These are phyloP conservation scores for Panicum hallii DNA, from an alignment of 202 grass and related monocot genomes.

Conservation along the genomic window DNA sequence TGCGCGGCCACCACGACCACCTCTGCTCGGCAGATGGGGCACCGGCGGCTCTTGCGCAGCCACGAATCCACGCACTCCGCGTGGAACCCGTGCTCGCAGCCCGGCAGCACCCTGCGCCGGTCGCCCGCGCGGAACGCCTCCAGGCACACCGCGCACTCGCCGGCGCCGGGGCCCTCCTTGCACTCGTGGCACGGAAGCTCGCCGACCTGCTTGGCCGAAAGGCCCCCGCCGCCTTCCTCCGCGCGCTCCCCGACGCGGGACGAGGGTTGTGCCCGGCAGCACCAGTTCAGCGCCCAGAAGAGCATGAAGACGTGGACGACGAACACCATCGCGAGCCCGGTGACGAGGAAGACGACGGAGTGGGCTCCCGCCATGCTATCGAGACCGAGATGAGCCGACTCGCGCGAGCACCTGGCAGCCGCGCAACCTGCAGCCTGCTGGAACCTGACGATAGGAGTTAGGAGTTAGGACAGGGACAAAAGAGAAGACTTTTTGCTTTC, in stretches of 20 bases:
- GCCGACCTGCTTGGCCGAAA: constrained; percentile 54
- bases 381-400: background rate
- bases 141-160: constrained; percentile 72
- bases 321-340: constrained; percentile 54
- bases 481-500: background rate
- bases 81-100: constrained; percentile 76
- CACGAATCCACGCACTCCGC: constrained; percentile 74
- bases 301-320: constrained; percentile 55
- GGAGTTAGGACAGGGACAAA: background rate
- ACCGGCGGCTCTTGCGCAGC: constrained; percentile 58
- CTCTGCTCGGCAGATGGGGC: constrained; percentile 68
- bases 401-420: no score
- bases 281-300: constrained; percentile 47
- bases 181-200: constrained; percentile 71
- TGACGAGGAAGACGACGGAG: constrained; percentile 42
- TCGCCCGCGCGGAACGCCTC: constrained; percentile 69
- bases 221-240: constrained; percentile 9
- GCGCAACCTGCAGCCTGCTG: no score
- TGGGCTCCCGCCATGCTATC: constrained; percentile 45
- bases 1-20: constrained; percentile 18
- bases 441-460: background rate
- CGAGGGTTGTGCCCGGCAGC: background rate
- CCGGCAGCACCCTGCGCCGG: constrained; percentile 60
- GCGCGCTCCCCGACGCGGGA: constrained; percentile 16
- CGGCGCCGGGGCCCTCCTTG: constrained; percentile 8